Base-by-base conservation (phyloP, 2,329 filamentous ascomycete genomes). In the Mycocentrospora acerina region DNA sequence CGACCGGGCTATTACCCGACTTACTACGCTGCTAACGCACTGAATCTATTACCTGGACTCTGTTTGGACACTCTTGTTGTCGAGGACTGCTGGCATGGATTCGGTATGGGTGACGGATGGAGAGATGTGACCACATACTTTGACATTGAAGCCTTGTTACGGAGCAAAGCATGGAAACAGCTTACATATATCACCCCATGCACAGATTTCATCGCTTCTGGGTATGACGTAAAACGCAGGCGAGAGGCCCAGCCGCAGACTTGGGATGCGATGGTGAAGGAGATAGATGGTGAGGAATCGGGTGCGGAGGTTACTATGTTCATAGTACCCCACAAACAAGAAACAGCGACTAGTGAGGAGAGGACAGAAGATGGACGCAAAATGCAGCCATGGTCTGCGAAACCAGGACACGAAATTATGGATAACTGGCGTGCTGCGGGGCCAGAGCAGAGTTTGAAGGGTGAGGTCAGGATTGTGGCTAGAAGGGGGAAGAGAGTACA, bases 41-140 rank as follows among this genome's bases (percentile, higher is more conserved):
- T 67, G 8, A 45, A 50, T 7, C 37, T 66, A 7, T 43, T 67
- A 6, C 61, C 62, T 8, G 62, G 64, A 0, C 44, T 67, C 10
- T 53, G 57, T 38, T 48, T 67, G 7, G 53, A 65, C 26, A 50
- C 52, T 7, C 46, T 67, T 7, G 47, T 59, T 14, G 55, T 67
- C 2, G 57, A 66, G 15, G 64, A 67, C 30, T 56, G 55, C 26
- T 66, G 61, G 50, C 64, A 67, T 38, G 62, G 59, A n/a, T 58
- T 59, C 29, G 62, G 60, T 4, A 37, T 62, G 29, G 53, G 56
- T 13, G 61, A 63, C 30, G 55, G 56, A 13, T 66, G 59, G 59
- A 57, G 60, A 35, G 60, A 66, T 38, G 50, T 62, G 7, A 62
- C 57, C 2, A 66, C 62, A 3, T 66, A 66, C 24, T 55, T 60